Evolutionary conservation across 83 land plant species (phyloP).

Genomic region (Diphasiastrum complanatum): DNA sequence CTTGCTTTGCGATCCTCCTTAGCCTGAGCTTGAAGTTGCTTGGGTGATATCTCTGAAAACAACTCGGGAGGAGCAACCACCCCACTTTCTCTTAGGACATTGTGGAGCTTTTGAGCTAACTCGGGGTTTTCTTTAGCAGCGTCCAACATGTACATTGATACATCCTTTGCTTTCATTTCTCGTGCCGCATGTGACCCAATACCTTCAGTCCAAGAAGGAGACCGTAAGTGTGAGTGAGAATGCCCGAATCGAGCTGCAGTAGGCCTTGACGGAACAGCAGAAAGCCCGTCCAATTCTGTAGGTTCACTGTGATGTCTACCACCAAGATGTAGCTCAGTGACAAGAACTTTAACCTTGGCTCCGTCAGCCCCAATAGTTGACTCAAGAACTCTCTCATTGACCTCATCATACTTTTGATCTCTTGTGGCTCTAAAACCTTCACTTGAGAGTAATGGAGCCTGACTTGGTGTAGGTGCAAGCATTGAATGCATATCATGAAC

Average conservation of each 20-base stretch:
- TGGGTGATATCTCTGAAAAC: slow-evolving; percentile 48
- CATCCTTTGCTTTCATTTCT: slow-evolving; percentile 71
- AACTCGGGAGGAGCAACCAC: slow-evolving; percentile 68
- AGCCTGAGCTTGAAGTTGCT: slow-evolving; percentile 20
- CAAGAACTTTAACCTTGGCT: background rate
- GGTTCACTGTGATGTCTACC: slow-evolving; percentile 15
- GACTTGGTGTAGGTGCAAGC: too few relatives aligned
- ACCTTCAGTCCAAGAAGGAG: slow-evolving; percentile 92
- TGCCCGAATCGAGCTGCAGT: too few relatives aligned
- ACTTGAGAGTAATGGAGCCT: too few relatives aligned
- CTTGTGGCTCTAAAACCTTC: too few relatives aligned
- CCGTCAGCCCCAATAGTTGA: too few relatives aligned
- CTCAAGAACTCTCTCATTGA: too few relatives aligned
- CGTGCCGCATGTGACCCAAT: slow-evolving; percentile 62
- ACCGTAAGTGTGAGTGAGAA: slow-evolving; percentile 52
- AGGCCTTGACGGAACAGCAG: too few relatives aligned
- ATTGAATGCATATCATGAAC: slow-evolving; percentile 25
- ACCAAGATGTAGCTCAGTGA: background rate
- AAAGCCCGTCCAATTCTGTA: background rate
- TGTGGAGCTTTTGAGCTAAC: slow-evolving; percentile 82
- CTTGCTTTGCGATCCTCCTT: slow-evolving; percentile 18
- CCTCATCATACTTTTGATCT: too few relatives aligned
- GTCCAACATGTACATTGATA: slow-evolving; percentile 84
- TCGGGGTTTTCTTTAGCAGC: slow-evolving; percentile 88
- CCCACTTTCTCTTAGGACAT: slow-evolving; percentile 80